Base-by-base conservation (phyloP, 148 eudicot genomes). In the Tetragonia tetragonoides region DNA sequence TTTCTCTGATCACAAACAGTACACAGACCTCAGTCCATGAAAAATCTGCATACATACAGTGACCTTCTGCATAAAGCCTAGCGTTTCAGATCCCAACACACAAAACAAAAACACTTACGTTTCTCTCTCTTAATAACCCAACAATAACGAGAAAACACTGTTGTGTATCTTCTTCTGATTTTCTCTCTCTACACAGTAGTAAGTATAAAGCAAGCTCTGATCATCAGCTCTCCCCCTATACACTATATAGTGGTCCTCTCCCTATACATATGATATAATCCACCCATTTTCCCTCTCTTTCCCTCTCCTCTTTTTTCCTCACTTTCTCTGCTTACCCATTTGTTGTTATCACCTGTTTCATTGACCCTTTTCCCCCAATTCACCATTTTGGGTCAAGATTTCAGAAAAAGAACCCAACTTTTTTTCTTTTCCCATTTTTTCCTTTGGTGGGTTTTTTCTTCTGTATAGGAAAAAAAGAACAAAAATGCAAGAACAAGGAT, bases 401-500 rank as follows among this genome's bases (percentile, higher is more conserved):
- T 7, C 14, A 3, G 14, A 15, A 49, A 74, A 80, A 56, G 62
- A 11, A 15, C 0, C 59, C n/a, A 66, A 42, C 74, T 80, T 76
- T 39, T 3, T 61, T 10, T 0, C 3, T 44, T 72, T 39, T 67
- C 18, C 41, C 24, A 11, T 24, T 47, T 6, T 38, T 18, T 34
- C 21, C 60, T 47, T 17, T 38, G 21, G 65, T 49, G 37, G 28
- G 49, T 77, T 46, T 61, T 44, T 24, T 28, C 4, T 59, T 70
- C 15, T 23, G 34, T 56, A 28, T 28, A 28, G 66, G 16, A 40
- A 15, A 28, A 53, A 14, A 40, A 12, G 28, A 20, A 70, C 34
- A 41, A 70, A 41, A 78, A 92, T 92, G 97, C 94, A 92, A 78
- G 93, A 92, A 44, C 94, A 89, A 71, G 88, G 90, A n/a, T 47